Evolutionary conservation across 129 eudicot species (phyloP), one percentile per base, ranked within the genome.

Genomic region (Dittrichia graveolens): DNA sequence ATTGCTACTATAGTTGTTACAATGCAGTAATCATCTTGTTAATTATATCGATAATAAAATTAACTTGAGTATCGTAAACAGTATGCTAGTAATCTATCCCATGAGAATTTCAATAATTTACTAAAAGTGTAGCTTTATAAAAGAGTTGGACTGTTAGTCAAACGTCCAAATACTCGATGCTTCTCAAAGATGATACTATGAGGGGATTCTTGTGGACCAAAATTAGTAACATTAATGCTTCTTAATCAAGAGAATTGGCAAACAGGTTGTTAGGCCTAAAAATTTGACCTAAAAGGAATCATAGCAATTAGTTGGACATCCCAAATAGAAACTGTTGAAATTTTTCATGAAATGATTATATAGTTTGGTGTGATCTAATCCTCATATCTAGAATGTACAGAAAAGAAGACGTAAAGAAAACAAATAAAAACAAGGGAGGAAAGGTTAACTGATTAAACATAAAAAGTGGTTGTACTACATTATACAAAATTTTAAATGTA

Each of bases 291-390:
- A 62, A 48, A 61, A n/a, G 60, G 31, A 18, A 73, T 47, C 34
- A 3, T 61, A 34, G 69, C 63, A 62, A 50, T 49, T 47, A 47
- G 64, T 74, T 62, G 71, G 54, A 63, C 53, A 62, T 74, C 61
- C 54, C 11, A 24, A 34, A 8, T 63, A 12, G 46, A 53, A 65
- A 48, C 41, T 60, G 31, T 60, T 57, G 45, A 18, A 50, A 18
- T 13, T 24, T 63, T 49, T 4, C 49, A 48, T 7, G 14, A 8
- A 35, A 15, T 63, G 18, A 60, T 45, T 9, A 37, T 53, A 14
- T 47, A 66, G 19, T 35, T 46, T 66, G 71, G 58, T 66, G 58
- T 66, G 43, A 48, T 47, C 19, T 37, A 66, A 24, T 42, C 72
- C n/a, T 66, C 43, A 31, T 4, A 11, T 6, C 58, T 24, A 46